These are phyloP conservation scores for Chaetomiaceae sp. DNA, from an alignment of 2,329 filamentous ascomycete species.

Conservation along the genomic window DNA sequence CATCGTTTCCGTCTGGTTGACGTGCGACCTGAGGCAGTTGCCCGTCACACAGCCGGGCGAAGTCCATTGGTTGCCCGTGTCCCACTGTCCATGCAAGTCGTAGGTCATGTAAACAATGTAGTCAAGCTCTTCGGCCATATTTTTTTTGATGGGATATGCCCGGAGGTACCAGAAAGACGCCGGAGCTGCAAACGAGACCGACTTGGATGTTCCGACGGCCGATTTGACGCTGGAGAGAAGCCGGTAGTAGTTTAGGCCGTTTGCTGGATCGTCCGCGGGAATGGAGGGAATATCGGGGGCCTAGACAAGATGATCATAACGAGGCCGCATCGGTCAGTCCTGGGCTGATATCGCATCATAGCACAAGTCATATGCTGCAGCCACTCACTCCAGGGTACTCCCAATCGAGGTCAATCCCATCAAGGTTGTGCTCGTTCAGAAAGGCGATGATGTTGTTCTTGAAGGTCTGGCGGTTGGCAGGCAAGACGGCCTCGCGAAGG, in stretches of 20 bases:
- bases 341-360: neutral
- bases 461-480: slow-evolving; percentile 23
- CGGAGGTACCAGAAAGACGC: neutral
- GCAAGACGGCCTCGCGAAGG: slow-evolving; percentile 9
- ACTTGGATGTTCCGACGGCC: neutral
- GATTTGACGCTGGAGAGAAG: neutral
- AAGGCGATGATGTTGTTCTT: slow-evolving; percentile 34
- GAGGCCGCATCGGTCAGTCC: neutral
- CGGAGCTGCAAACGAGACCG: neutral
- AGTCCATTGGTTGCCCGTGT: neutral
- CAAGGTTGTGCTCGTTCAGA: slow-evolving; percentile 29
- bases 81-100: neutral
- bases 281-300: neutral
- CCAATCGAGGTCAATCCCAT: neutral
- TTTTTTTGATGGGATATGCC: neutral
- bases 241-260: neutral
- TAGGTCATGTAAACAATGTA: neutral
- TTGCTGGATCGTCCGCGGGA: neutral
- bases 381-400: neutral
- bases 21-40: neutral
- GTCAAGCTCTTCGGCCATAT: neutral
- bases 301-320: neutral
- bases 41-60: neutral
- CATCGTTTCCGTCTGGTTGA: neutral
- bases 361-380: too few relatives aligned